phyloP scores from a whole-genome alignment of 2,329 filamentous ascomycete genomes.

The Botrytis cinerea region DNA sequence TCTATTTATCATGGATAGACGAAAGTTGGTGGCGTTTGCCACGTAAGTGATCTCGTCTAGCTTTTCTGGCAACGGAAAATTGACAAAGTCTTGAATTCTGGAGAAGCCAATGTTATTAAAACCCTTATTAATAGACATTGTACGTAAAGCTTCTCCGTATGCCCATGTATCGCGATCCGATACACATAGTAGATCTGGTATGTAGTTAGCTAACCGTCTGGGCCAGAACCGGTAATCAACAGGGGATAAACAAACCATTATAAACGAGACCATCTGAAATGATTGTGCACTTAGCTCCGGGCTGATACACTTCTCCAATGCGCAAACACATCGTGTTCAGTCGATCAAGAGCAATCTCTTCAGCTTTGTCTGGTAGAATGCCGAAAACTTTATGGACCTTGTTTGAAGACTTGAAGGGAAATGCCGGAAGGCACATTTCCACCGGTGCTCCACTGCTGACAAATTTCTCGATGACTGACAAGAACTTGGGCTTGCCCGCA shows the following conservation, averaged over 20 bases:
- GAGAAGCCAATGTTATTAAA: neutral
- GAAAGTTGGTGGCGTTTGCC: neutral
- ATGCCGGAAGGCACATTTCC: neutral
- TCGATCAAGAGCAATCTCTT: neutral
- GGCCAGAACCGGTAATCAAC: fast-evolving
- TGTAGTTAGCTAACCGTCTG: neutral
- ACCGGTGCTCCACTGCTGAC: neutral
- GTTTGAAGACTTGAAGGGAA: neutral
- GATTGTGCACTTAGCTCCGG: neutral
- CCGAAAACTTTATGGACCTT: neutral
- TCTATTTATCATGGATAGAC: neutral
- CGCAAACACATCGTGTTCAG: neutral
- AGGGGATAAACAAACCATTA: neutral
- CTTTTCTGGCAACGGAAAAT: neutral
- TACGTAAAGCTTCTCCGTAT: neutral
- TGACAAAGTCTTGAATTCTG: neutral
- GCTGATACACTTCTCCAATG: neutral
- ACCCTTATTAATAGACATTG: neutral
- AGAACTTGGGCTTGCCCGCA: neutral
- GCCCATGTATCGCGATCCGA: neutral
- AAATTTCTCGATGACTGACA: neutral
- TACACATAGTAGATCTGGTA: neutral
- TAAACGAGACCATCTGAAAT: neutral
- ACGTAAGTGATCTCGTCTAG: neutral
- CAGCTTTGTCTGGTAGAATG: neutral